Evolutionary conservation across 2,329 filamentous ascomycete genomes (phyloP), one percentile per base, ranked within the genome.

Genomic region (Didymella pomorum): DNA sequence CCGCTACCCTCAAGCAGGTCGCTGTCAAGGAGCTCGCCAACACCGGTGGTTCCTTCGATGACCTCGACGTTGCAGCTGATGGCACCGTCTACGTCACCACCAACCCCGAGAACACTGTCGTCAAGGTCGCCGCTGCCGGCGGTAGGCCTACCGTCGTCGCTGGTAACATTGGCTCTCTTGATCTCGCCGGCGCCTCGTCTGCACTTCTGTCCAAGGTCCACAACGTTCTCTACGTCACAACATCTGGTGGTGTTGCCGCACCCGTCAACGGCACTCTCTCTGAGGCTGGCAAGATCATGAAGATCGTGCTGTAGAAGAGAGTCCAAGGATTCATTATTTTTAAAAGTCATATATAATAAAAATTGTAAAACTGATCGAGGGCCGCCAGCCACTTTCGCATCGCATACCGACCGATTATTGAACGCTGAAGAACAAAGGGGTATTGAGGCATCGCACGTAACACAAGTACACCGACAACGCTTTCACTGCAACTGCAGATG

Each of bases 271-370:
- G 59, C 21, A 56, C 57, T 21, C 25, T 60, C 12, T 56, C 57
- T 18, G 57, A 60, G 44, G 57, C 52, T 33, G 57, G 57, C 28
- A 60, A 60, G 25, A 56, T 60, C 31, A 60, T 60, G 56, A 58
- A 58, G 45, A 44, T 58, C 10, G 45, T 50, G 1, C 28, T 58
- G 46, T 58, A 37, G 42, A 29, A n/a, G 21, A 25, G 2, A 23
- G 23, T 2, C 18, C 12, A 18, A 49, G 20, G 2, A 44, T 41
- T 5, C 12, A 39, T 42, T 16, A 16, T 10, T 52, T 21, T 1
- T 25, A 33, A 11, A 16, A 21, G 3, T 42, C 28, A 25, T 44
- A 42, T 23, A 12, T 9, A 56, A 46, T 28, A 42, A 28, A 37
- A 28, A 33, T 4, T 42, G 1, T 31, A 21, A 44, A 26, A 26